Conservation (phyloP, 2,329 filamentous ascomycete genomes). For the Fusarium cicatricum region DNA sequence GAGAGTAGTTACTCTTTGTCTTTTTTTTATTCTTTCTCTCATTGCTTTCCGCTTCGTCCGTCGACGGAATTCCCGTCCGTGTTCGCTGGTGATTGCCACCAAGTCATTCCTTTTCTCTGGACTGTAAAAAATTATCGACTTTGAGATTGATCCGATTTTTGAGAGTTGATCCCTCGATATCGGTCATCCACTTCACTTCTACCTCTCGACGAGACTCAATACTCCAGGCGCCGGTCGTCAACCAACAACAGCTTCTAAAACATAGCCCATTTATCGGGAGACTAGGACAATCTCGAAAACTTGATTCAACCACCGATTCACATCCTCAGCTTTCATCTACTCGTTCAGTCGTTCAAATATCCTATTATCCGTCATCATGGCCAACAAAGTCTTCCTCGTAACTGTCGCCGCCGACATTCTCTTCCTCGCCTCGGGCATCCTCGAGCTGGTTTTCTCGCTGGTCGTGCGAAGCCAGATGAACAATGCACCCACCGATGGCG, state of each 20-base stretch:
- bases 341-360: not conserved
- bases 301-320: not conserved
- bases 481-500: conserved; percentile 54
- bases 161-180: conserved; percentile 27
- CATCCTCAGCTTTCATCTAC: not conserved
- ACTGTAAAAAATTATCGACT: not conserved
- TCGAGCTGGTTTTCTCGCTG: conserved; percentile 64
- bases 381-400: conserved; percentile 62
- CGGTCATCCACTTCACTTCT: conserved; percentile 20
- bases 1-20: conserved; percentile 1
- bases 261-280: conserved; percentile 1
- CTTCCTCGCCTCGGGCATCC: conserved; percentile 61
- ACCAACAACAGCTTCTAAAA: conserved; percentile 11
- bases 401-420: conserved; percentile 59
- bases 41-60: conserved; percentile 14
- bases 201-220: conserved; percentile 38
- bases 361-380: conserved; percentile 50
- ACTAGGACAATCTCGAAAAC: conserved; percentile 1
- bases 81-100: conserved; percentile 24
- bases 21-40: conserved; percentile 19
- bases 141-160: conserved; percentile 13
- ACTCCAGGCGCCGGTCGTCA: conserved; percentile 40
- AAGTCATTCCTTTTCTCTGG: conserved; percentile 5
- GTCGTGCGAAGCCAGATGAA: conserved; percentile 58
- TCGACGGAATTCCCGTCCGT: conserved; percentile 20